Evolutionary conservation across 495 filamentous ascomycete species (phyloP), one percentile per base, ranked within the genome.

Genomic region (Aspergillus kassunensis): DNA sequence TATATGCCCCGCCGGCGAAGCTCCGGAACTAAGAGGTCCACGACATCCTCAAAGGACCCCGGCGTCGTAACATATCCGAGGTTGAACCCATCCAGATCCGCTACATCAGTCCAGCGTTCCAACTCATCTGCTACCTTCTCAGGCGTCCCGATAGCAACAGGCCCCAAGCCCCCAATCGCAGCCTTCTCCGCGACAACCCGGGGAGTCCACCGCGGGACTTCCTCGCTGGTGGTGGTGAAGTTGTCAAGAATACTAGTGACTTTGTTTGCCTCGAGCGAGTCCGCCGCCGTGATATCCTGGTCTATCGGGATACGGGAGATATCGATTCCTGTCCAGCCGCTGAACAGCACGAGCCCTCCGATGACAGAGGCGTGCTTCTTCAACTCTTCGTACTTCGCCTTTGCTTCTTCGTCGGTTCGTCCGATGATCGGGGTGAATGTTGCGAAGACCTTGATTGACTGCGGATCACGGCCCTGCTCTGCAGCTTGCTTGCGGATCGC

Each of bases 51-150:
- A 65, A 86, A 87, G 1, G 79, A 80, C 18, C 78, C 77, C 0
- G 83, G 84, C 48, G 77, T 80, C 24, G 78, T 77, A 1, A 78
- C 76, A 61, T 75, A 67, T 24, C 53, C 69, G 39, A 83, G 53
- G 58, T 83, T 84, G 57, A 84, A 83, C 9, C 80, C 81, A 65
- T 85, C 83, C n/a, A 85, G 49, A 53, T 81, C 80, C 1, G 75
- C 79, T 47, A 80, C 81, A 2, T 67, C 53, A 10, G 81, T 59
- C 83, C 82, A 85, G 12, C 68, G 67, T 59, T 83, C 79, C 68
- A 85, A 58, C 55, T 79, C 74, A 60, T 84, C 78, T 0, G 80
- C 81, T 7, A 86, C 80, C 18, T 67, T 75, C 43, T 66, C 55
- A 0, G 81, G 70, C 9, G 72, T 80, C 0, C 82, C 82, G 43